Evolutionary conservation across 2,329 filamentous ascomycete genomes (phyloP).

Genomic region (Cryphonectria parasitica): DNA sequence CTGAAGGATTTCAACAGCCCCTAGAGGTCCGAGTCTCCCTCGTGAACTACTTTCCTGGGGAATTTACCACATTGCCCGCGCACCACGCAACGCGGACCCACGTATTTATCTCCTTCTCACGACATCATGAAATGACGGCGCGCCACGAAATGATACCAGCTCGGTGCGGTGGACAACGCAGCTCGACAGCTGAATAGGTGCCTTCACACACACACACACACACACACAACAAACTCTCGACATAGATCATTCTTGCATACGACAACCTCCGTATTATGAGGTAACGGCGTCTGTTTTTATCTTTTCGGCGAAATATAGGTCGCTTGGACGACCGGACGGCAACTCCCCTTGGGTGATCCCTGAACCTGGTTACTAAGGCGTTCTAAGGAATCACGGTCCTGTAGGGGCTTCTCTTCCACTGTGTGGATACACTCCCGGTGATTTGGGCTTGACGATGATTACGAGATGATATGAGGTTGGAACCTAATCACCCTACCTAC

Average conservation of each 20-base stretch:
- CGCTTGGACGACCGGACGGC: neutral
- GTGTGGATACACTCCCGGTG: constrained; percentile 6
- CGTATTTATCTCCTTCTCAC: constrained; percentile 26
- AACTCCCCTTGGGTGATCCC: neutral
- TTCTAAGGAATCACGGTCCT: neutral
- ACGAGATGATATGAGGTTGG: constrained; percentile 3
- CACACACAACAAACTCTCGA: neutral
- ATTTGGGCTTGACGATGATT: constrained; percentile 10
- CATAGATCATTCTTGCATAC: neutral
- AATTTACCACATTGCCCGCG: neutral
- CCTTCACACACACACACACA: neutral
- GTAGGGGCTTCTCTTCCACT: neutral
- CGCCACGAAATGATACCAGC: constrained; percentile 17
- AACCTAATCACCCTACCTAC: neutral
- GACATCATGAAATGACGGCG: constrained; percentile 15
- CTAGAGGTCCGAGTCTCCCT: constrained; percentile 55
- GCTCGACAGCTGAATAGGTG: constrained; percentile 21
- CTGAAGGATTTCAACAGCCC: constrained; percentile 58
- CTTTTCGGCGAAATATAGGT: neutral
- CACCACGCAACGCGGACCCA: neutral
- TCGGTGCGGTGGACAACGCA: constrained; percentile 2
- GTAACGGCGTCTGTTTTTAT: neutral
- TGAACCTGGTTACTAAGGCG: constrained; percentile 5
- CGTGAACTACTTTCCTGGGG: constrained; percentile 38
- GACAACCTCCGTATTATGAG: neutral